A percentile compares a stretch with the other conserved stretches of the same genome.
These are phyloP conservation scores for Arthrobotrys pseudoclavata DNA, from an alignment of 2,329 filamentous ascomycete genomes.

Conservation along the genomic window DNA sequence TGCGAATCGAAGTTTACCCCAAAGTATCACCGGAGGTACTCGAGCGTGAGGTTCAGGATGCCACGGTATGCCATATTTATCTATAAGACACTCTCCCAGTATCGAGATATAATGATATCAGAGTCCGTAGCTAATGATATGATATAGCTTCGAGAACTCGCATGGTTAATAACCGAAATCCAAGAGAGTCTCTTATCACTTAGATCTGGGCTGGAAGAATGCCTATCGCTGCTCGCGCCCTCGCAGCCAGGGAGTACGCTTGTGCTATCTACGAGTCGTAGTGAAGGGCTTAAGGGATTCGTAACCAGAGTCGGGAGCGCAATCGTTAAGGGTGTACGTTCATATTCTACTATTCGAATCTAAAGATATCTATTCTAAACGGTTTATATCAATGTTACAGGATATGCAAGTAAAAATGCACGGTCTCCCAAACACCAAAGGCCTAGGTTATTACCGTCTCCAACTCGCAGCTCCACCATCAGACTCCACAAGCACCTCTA, in stretches of 20 bases:
- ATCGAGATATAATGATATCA: not conserved
- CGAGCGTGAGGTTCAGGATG: conserved; percentile 50
- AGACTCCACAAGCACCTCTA: conserved; percentile 68
- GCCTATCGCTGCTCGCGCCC: conserved; percentile 86
- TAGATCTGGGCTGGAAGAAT: conserved; percentile 84
- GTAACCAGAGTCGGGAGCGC: conserved; percentile 91
- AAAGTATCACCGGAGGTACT: conserved; percentile 50
- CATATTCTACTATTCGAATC: not conserved
- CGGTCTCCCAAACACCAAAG: conserved; percentile 75
- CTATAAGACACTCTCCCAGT: not conserved
- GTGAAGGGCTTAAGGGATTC: conserved; percentile 91
- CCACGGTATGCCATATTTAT: conserved; percentile 27
- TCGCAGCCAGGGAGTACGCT: conserved; percentile 88
- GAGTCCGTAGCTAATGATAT: not conserved
- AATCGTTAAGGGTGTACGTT: conserved; percentile 86
- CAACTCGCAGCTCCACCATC: conserved; percentile 75
- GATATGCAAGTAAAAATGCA: conserved; percentile 61
- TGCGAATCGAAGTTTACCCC: conserved; percentile 53
- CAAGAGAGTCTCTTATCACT: conserved; percentile 74
- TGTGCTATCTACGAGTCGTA: conserved; percentile 86
- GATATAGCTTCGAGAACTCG: conserved; percentile 72
- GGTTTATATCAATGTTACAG: not conserved
- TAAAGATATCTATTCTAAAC: not conserved
- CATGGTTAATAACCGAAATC: conserved; percentile 75
- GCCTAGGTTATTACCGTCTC: conserved; percentile 79